Evolutionary conservation across 2,329 filamentous ascomycete species (phyloP).

Genomic region (Tolypocladium inflatum): DNA sequence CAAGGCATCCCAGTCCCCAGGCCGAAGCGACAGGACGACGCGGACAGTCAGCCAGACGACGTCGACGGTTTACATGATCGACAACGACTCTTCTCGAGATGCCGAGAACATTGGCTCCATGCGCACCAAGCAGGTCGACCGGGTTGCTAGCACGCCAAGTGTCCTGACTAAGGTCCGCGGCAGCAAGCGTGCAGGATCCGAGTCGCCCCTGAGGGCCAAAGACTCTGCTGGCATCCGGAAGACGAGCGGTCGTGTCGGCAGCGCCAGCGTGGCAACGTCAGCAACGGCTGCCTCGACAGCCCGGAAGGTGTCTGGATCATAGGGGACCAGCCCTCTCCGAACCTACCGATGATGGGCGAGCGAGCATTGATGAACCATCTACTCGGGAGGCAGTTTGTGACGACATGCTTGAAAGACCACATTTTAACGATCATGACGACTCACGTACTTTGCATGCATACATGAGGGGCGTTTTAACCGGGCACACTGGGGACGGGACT

Average conservation of each 20-base stretch:
- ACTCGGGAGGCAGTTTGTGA: not conserved
- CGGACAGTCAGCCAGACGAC: slow-evolving; percentile 70
- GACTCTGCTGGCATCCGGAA: slow-evolving; percentile 50
- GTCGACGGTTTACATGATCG: slow-evolving; percentile 55
- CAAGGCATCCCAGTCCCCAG: slow-evolving; percentile 55
- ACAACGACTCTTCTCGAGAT: slow-evolving; percentile 61
- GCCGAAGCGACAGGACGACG: slow-evolving; percentile 44
- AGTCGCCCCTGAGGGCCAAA: slow-evolving; percentile 40
- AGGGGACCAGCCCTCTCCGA: slow-evolving; percentile 14
- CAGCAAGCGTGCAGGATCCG: slow-evolving; percentile 40
- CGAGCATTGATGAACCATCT: not conserved
- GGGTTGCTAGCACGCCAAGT: slow-evolving; percentile 42
- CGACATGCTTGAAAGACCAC: not conserved
- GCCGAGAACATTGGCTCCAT: slow-evolving; percentile 58
- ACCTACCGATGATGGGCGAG: slow-evolving; percentile 5
- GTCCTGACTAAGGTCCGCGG: slow-evolving; percentile 57
- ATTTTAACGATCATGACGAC: slow-evolving; percentile 1
- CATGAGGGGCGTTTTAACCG: not conserved
- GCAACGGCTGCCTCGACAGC: slow-evolving; percentile 32
- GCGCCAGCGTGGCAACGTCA: slow-evolving; percentile 36
- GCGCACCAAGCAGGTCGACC: slow-evolving; percentile 51
- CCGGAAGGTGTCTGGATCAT: slow-evolving; percentile 43
- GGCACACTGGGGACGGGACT: not conserved
- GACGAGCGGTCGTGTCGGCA: slow-evolving; percentile 56
- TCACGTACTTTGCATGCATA: slow-evolving; percentile 1